Evolutionary conservation across 805 yeast species (phyloP).

Genomic region (Cyberlindnera bimundalis): DNA sequence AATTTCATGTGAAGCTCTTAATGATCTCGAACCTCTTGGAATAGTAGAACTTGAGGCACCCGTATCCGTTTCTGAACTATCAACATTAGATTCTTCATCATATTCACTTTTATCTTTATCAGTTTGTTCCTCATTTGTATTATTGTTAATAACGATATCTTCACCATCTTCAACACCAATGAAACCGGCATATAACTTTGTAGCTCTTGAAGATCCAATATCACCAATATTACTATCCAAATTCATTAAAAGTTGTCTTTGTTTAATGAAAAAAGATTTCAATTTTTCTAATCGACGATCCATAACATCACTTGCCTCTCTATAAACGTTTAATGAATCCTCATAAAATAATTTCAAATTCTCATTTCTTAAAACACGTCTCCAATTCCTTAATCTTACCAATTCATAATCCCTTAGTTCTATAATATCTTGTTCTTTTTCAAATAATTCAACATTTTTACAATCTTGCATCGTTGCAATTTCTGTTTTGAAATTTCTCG

Average conservation of each 20-base stretch:
- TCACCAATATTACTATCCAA: constrained; percentile 29
- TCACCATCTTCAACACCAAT: neutral
- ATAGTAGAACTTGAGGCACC: constrained; percentile 2
- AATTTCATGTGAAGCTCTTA: neutral
- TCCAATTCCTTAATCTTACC: constrained; percentile 24
- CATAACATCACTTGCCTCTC: constrained; percentile 27
- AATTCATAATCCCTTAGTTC: constrained; percentile 35
- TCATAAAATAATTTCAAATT: constrained; percentile 25
- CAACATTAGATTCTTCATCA: constrained; percentile 2
- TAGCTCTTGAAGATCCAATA: constrained; percentile 29
- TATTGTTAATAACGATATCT: no score
- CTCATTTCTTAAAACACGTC: constrained; percentile 27
- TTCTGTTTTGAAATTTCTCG: constrained; percentile 9
- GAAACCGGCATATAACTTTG: constrained; percentile 31
- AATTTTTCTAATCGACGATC: constrained; percentile 30
- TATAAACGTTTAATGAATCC: constrained; percentile 27
- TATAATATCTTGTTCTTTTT: constrained; percentile 28
- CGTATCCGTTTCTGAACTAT: constrained; percentile 22
- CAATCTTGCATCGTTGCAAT: constrained; percentile 6
- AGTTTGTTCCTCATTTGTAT: no score
- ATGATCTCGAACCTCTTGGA: neutral
- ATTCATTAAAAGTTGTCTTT: constrained; percentile 25
- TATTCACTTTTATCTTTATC: neutral
- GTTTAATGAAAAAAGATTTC: constrained; percentile 32
- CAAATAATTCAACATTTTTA: constrained; percentile 9